Base-by-base conservation (phyloP, 192 early-diverging fungal genomes). In the Rhizophagus sp. region DNA sequence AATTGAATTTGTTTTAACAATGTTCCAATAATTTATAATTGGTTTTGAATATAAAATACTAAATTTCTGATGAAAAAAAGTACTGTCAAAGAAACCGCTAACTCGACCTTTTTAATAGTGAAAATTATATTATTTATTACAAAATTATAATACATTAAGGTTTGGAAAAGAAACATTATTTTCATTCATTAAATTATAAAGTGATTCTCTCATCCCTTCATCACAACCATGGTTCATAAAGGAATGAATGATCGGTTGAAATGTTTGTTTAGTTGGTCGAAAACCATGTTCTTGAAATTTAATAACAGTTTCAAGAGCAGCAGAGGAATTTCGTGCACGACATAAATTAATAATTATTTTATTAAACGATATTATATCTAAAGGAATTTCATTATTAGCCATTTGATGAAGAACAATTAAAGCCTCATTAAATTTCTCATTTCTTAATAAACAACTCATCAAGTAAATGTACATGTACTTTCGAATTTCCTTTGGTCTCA, bases 201-300 rank as follows among this genome's bases (percentile, higher is more conserved):
- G 17, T 17, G 52, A 22, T 57, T 57, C 17, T n/a, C 68, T 70
- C n/a, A 70, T 44, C 24, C 19, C 22, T 44, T 70, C 68, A 41
- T 70, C 41, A 44, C 15, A 44, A 39, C n/a, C 44, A 9, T 13
- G 33, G 4, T 24, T 70, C 22, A 9, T 70, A 41, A 70, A n/a
- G n/a, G 68, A 36, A 41, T 44, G 15, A 47, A 44, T 8, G 24
- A 70, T 41, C 44, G 36, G 68, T n/a, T n/a, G 19, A 9, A 70
- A 70, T 24, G 68, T 70, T 41, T 70, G 22, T 44, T 30, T 17
- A 22, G 33, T 70, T 17, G 68, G 68, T n/a, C 39, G 33, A 70
- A 70, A 44, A n/a, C 68, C 68, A 22, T 70, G 68, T 44, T 70
- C 68, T 70, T 70, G 68, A 70, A 70, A 70, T 39, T 70, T 70